Conservation (phyloP, 768 basidiomycete species). For the Suillus subaureus region DNA sequence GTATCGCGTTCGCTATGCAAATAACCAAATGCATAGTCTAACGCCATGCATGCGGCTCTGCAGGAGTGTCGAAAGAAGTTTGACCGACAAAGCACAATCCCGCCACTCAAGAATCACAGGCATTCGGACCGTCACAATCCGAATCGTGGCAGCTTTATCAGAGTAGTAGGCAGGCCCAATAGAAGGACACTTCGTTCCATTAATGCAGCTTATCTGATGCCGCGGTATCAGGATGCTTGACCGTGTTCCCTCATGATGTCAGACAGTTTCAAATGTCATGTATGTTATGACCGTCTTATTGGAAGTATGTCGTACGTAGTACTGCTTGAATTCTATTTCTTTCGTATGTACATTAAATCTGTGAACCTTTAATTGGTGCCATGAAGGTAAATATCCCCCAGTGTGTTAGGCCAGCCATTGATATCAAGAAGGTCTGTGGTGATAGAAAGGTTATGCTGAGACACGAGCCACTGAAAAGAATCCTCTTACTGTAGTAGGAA, state of each 20-base stretch:
- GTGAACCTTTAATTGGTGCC: slow-evolving; percentile 11
- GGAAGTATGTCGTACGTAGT: neutral
- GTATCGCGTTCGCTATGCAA: neutral
- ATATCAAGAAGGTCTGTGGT: slow-evolving; percentile 43
- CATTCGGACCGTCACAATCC: slow-evolving; percentile 3
- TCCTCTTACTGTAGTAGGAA: slow-evolving; percentile 44
- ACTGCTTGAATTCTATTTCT: neutral
- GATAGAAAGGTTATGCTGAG: neutral
- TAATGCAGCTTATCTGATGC: neutral
- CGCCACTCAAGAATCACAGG: neutral
- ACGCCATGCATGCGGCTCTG: neutral
- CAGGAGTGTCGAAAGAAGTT: neutral
- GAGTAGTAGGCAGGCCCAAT: too few relatives aligned
- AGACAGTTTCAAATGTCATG: neutral
- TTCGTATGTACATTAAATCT: neutral
- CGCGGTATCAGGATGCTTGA: neutral
- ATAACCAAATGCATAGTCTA: neutral
- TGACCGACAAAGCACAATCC: neutral
- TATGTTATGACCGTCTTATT: neutral
- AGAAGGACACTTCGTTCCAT: too few relatives aligned
- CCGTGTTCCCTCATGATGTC: neutral
- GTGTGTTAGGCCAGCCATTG: slow-evolving; percentile 46
- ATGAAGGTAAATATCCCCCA: slow-evolving; percentile 49
- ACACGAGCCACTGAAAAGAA: neutral
- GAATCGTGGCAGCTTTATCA: neutral